These are phyloP conservation scores for Luzula sylvatica DNA, from an alignment of 176 grass and related monocot species.

Conservation along the genomic window DNA sequence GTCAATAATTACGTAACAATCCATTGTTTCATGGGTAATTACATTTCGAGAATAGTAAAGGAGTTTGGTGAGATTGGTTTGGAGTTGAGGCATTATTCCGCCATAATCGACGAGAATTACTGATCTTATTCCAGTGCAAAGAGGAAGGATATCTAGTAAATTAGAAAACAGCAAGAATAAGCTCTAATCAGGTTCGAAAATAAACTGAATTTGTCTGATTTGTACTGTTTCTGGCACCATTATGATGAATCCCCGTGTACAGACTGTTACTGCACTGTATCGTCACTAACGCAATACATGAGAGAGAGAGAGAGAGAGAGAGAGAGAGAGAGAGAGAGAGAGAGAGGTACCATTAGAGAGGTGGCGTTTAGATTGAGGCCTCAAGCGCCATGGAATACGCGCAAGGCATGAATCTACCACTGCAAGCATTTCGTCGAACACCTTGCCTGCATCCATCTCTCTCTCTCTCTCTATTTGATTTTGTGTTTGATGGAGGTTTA, in stretches of 20 bases:
- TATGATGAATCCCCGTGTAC: no score
- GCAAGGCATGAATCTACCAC: slow-evolving; percentile 10
- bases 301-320: background rate
- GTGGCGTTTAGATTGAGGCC: slow-evolving; percentile 12
- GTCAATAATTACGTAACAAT: no score
- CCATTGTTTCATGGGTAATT: background rate
- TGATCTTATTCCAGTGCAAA: slow-evolving; percentile 35
- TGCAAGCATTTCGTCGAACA: slow-evolving; percentile 15
- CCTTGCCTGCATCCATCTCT: slow-evolving; percentile 8
- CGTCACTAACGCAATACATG: background rate
- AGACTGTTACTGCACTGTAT: no score
- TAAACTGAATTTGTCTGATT: no score
- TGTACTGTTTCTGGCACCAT: no score
- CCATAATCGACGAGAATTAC: slow-evolving; percentile 32
- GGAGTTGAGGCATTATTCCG: slow-evolving; percentile 36
- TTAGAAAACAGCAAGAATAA: no score
- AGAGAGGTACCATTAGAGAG: background rate
- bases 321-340: background rate
- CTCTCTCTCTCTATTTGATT: no score
- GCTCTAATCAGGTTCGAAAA: no score
- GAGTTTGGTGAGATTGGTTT: slow-evolving; percentile 26
- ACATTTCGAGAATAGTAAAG: slow-evolving; percentile 26
- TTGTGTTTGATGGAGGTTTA: no score
- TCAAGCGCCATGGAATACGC: slow-evolving; percentile 9
- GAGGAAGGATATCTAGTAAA: slow-evolving; percentile 32